Conservation (phyloP, 2,329 filamentous ascomycete genomes). For the Colletotrichum paranaense region DNA sequence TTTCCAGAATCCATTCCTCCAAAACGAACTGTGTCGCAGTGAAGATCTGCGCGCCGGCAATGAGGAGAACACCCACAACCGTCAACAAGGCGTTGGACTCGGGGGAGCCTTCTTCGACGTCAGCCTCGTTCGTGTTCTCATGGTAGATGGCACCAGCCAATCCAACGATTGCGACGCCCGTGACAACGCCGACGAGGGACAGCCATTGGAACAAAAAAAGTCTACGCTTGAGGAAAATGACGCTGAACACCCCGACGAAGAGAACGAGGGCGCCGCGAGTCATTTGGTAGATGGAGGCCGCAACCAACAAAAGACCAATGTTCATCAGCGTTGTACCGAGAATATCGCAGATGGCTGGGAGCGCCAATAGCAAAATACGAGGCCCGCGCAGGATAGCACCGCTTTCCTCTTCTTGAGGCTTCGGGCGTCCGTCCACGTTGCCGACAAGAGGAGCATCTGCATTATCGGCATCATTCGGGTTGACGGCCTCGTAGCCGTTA, state of each 20-base stretch:
- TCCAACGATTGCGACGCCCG: conserved; percentile 90
- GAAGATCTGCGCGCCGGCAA: conserved; percentile 95
- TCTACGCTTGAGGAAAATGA: conserved; percentile 85
- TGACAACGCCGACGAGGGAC: conserved; percentile 85
- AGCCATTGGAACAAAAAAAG: conserved; percentile 93
- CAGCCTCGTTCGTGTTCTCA: conserved; percentile 65
- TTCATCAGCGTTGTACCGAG: conserved; percentile 98
- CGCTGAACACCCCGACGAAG: conserved; percentile 95
- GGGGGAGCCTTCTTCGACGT: conserved; percentile 10
- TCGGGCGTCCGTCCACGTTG: conserved; percentile 57
- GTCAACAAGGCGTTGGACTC: conserved; percentile 69
- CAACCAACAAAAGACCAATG: conserved; percentile 91
- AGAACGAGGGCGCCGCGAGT: conserved; percentile 93
- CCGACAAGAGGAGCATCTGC: conserved; percentile 56
- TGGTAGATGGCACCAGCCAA: conserved; percentile 86
- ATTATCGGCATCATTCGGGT: conserved; percentile 54
- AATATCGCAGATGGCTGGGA: conserved; percentile 94
- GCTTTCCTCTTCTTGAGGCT: conserved; percentile 57
- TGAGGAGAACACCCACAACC: conserved; percentile 86
- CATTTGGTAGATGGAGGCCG: conserved; percentile 98
- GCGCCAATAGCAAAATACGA: conserved; percentile 79
- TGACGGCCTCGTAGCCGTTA: conserved; percentile 75
- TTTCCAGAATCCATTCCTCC: conserved; percentile 89
- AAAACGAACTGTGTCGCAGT: conserved; percentile 96
- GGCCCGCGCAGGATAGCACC: conserved; percentile 75